Conservation (phyloP, 202 grass and related monocot genomes). For the Panicum virgatum region DNA sequence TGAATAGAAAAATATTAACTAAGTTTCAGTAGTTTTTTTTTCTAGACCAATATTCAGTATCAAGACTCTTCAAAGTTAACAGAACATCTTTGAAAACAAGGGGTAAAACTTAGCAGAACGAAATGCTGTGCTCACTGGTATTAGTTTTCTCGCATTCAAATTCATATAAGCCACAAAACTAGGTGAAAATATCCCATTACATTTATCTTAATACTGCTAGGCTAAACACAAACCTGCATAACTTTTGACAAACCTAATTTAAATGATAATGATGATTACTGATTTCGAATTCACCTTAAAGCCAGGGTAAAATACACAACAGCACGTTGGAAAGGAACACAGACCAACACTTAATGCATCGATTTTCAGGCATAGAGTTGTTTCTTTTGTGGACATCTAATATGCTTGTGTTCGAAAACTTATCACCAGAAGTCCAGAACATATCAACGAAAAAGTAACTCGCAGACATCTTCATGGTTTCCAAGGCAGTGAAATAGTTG, state of each 20-base stretch:
- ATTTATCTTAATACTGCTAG: neutral
- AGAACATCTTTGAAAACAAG: neutral
- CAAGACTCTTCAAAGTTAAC: neutral
- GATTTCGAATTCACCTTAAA: neutral
- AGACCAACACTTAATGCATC: neutral
- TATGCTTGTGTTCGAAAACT: neutral
- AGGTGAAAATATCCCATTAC: neutral
- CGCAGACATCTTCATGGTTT: neutral
- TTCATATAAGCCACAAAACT: neutral
- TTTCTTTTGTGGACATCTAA: neutral
- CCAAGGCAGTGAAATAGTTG: neutral
- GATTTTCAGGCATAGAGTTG: neutral
- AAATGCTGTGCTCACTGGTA: neutral
- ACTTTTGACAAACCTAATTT: neutral
- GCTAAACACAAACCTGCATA: neutral
- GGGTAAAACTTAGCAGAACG: neutral
- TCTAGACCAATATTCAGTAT: neutral
- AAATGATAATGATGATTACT: neutral
- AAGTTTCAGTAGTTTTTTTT: neutral
- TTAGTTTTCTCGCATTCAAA: neutral
- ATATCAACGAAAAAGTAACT: neutral
- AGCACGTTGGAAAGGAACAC: neutral
- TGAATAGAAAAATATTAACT: constrained; percentile 14
- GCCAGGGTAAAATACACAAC: neutral
- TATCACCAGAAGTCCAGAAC: neutral